Evolutionary conservation across 139 green algal species (phyloP).

Genomic region (Chlorella sp.): DNA sequence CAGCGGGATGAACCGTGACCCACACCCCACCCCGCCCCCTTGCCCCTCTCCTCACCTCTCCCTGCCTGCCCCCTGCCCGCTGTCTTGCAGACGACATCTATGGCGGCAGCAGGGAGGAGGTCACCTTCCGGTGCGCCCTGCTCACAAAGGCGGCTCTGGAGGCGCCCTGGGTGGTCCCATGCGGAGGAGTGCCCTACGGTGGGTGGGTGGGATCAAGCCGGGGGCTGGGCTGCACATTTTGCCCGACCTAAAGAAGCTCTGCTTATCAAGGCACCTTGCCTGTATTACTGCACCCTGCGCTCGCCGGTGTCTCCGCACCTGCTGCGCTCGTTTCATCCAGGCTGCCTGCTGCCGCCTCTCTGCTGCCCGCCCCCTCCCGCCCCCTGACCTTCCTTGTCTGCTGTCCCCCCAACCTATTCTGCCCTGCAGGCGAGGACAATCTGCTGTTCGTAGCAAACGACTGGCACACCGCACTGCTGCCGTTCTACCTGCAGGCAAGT

Average conservation of each 20-base stretch:
- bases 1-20: no score
- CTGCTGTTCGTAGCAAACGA: conserved; percentile 94
- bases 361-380: no score
- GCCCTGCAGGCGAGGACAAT: conserved; percentile 85
- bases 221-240: no score
- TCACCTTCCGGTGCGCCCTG: conserved; percentile 81
- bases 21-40: background rate
- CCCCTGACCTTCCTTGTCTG: background rate
- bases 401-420: background rate
- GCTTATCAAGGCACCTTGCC: no score
- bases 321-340: background rate
- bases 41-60: background rate
- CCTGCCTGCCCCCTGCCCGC: background rate
- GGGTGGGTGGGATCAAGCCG: no score
- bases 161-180: conserved; percentile 88
- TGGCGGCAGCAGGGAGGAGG: conserved; percentile 72
- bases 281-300: no score
- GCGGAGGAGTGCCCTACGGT: conserved; percentile 81
- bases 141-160: conserved; percentile 88
- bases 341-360: no score
- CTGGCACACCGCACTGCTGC: conserved; percentile 93
- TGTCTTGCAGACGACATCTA: conserved; percentile 77
- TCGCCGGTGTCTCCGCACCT: background rate
- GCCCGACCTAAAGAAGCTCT: no score
- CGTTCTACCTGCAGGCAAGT: conserved; percentile 88